Evolutionary conservation across 352 stramenopile genomes (phyloP), one percentile per base, ranked within the genome.

Genomic region (Globisporangium lucens): DNA sequence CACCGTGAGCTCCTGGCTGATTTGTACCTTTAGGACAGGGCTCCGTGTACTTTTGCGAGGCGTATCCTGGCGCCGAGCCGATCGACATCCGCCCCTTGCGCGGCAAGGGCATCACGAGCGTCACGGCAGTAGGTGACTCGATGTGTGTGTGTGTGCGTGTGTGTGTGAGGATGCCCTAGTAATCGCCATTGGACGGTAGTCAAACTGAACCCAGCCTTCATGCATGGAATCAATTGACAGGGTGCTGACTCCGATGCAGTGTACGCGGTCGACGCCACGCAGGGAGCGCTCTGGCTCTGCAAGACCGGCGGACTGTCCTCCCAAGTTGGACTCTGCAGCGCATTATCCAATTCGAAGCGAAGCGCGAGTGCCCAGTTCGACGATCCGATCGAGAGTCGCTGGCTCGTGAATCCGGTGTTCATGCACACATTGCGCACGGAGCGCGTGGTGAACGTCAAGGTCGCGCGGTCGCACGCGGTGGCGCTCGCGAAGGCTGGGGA

Each of bases 401-500:
- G 85, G 84, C 82, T 93, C 36, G 80, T 85, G 15, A 87, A 79
- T 17, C 86, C 86, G 5, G 78, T 87, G 5, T 89, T 90, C 64
- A 61, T 94, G 27, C 78, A 93, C 52, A 78, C 78, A 2, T 63
- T 94, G 43, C 76, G 82, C 27, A 74, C 77, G 1, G 81, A 91
- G 51, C 80, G 90, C 61, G 71, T 94, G 30, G 68, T 78, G 8
- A 72, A 73, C 5, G 79, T 92, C 3, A 66, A 72, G 10, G 79
- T 93, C 12, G 76, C 78, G 29, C 72, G 76, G n/a, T 77, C 75
- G 0, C 84, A 93, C 63, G 81, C 71, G 0, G 74, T 98, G 55
- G 93, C 85, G 20, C 73, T 97, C 4, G 89, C 89, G 2, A 75
- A 84, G 3, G 83, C 91, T 22, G 97, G 97, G 0, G 74, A 89